A percentile compares a stretch with the other conserved stretches of the same genome.
Conservation (phyloP, 2,329 filamentous ascomycete genomes). For the Aspergillus pseudotamarii region DNA sequence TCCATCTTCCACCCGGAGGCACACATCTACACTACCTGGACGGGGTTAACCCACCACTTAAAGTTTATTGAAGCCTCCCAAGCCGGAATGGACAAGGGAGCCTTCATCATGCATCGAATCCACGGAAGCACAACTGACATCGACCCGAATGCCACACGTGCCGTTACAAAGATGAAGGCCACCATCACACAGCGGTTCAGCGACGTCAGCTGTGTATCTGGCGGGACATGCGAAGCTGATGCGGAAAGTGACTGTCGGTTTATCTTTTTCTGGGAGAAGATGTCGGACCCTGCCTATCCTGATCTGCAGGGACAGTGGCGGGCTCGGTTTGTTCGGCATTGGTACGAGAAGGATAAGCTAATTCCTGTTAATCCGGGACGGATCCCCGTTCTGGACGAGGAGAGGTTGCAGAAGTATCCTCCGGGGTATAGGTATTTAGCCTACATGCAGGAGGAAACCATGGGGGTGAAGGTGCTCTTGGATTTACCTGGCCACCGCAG, state of each 20-base stretch:
- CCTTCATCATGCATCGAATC: slow-evolving; percentile 7
- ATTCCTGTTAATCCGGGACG: neutral
- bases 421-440: neutral
- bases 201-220: neutral
- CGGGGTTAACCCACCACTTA: neutral
- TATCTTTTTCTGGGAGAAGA: neutral
- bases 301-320: neutral
- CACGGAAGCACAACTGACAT: slow-evolving; percentile 7
- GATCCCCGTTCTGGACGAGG: neutral
- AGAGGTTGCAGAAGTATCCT: neutral
- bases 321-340: neutral
- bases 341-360: neutral
- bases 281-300: neutral
- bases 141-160: neutral
- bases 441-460: neutral
- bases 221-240: neutral
- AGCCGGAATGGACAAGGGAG: slow-evolving; percentile 5
- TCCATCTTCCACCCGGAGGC: neutral
- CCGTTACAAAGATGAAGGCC: slow-evolving; percentile 10
- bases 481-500: neutral
- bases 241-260: slow-evolving; percentile 2
- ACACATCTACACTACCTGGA: slow-evolving; percentile 8
- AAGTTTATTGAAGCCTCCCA: slow-evolving; percentile 11
- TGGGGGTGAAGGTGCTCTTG: neutral
- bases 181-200: slow-evolving; percentile 6